Percentiles rank a stretch among this genome's conserved stretches.
These are phyloP conservation scores for Dendrostoma leiphaemia DNA, from an alignment of 2,329 filamentous ascomycete genomes.

Conservation along the genomic window DNA sequence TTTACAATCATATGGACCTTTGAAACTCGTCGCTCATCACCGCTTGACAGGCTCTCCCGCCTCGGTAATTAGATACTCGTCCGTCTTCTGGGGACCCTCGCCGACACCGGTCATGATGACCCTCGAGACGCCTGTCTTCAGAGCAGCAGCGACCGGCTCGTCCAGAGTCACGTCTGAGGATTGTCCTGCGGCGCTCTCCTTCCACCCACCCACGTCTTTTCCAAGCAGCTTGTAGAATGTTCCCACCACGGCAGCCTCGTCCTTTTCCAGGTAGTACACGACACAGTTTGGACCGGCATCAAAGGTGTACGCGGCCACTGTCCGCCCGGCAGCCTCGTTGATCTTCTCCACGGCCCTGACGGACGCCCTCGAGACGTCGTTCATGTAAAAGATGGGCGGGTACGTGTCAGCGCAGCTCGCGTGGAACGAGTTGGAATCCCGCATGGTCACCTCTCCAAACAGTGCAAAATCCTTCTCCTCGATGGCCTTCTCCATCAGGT, in stretches of 20 bases:
- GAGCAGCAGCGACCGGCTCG: conserved; percentile 58
- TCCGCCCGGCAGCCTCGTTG: conserved; percentile 75
- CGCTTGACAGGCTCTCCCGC: conserved; percentile 51
- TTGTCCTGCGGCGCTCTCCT: conserved; percentile 53
- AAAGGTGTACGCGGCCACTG: conserved; percentile 91
- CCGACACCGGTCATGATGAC: conserved; percentile 92
- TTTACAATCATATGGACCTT: too few species aligned
- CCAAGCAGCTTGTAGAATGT: conserved; percentile 69
- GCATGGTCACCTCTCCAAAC: conserved; percentile 92
- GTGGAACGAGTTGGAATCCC: conserved; percentile 96
- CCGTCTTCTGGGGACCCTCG: conserved; percentile 78
- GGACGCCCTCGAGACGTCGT: conserved; percentile 84
- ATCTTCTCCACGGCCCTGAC: conserved; percentile 87
- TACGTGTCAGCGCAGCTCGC: conserved; percentile 92
- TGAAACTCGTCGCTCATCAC: conserved; percentile 14
- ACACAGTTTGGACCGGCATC: conserved; percentile 97
- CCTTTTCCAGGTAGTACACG: conserved; percentile 86
- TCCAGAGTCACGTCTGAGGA: conserved; percentile 57
- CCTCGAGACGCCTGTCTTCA: conserved; percentile 79
- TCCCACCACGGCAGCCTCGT: conserved; percentile 71
- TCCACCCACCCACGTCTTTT: conserved; percentile 67
- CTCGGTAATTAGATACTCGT: conserved; percentile 72
- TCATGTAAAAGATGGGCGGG: conserved; percentile 98
- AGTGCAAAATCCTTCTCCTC: conserved; percentile 73
- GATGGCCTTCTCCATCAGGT: conserved; percentile 80